These are phyloP conservation scores for Adenanthera pavonina DNA, from an alignment of 306 rosid species.

Conservation along the genomic window DNA sequence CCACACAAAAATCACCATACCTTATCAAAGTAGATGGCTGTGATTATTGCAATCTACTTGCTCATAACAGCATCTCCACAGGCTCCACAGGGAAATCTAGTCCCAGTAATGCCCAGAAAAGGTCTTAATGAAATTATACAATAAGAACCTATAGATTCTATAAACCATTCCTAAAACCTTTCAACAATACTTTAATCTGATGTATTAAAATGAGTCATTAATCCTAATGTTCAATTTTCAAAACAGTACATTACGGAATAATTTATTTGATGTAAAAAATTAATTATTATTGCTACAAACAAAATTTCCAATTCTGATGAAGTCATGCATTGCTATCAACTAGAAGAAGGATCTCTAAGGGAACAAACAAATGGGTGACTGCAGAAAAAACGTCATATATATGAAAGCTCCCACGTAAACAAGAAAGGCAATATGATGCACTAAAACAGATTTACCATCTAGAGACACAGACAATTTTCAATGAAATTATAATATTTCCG, in stretches of 20 bases:
- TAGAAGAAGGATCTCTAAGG: background rate
- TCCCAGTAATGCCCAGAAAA: constrained; percentile 28
- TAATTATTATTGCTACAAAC: background rate
- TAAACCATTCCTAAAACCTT: constrained; percentile 23
- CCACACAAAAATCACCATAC: constrained; percentile 19
- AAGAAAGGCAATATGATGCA: background rate
- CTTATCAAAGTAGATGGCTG: constrained; percentile 16
- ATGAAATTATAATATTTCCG: background rate
- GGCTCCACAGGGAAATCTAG: constrained; percentile 23
- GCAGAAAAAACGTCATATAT: background rate
- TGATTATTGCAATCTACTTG: constrained; percentile 9
- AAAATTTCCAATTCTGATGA: constrained; percentile 28
- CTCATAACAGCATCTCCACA: constrained; percentile 27
- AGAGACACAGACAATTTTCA: background rate
- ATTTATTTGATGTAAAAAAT: constrained; percentile 13
- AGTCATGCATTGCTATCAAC: background rate
- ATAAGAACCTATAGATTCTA: constrained; percentile 18
- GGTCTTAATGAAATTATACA: constrained; percentile 27
- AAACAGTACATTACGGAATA: constrained; percentile 7
- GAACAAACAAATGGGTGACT: constrained; percentile 15
- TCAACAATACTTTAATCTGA: constrained; percentile 12
- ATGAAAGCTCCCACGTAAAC: constrained; percentile 3
- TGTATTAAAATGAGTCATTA: constrained; percentile 5
- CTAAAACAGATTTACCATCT: constrained; percentile 8
- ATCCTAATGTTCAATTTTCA: constrained; percentile 14